Evolutionary conservation across 2,329 filamentous ascomycete genomes (phyloP), one percentile per base, ranked within the genome.

Genomic region (Aspergillus sp.): DNA sequence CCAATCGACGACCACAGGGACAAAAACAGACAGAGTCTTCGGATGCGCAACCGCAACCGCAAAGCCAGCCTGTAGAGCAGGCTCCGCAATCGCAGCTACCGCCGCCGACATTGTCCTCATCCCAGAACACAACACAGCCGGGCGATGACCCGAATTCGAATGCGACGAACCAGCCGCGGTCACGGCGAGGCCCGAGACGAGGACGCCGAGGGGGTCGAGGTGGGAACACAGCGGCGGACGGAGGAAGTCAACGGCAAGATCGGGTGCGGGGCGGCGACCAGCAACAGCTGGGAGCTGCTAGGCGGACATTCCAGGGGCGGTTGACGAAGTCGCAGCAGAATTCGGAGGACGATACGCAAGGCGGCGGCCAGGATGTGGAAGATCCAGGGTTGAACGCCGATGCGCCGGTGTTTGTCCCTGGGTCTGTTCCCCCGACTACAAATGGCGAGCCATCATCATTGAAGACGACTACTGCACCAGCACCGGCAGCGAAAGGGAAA

Each of bases 361-460:
- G 45, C 40, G 60, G 56, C 5, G 22, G 51, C 8, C 8, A 34
- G 24, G 62, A 66, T 22, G 12, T 13, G 12, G 60, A 60, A 15
- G 64, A 64, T 17, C 51, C 62, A 6, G 59, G 58, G 30, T 62
- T 77, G 40, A 68, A 74, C 46, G 70, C 72, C 12, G 71, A 77
- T 69, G 77, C 76, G 19, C 73, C 75, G n/a, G 71, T 64, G 15
- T 79, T 80, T 59, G 70, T 79, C 13, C 77, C 77, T 6, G 74
- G 71, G 4, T 30, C 45, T 48, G 61, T 57, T 45, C 61, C 62
- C 39, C 54, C 51, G 37, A 62, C 34, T n/a, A 42, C 27, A 9
- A 30, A 52, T 24, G 42, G 54, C 5, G 40, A 41, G 34, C n/a
- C 15, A 30, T 50, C 47, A 3, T 40, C 51, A 13, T 27, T 50